Conservation (phyloP, 1,284 basidiomycete genomes). For the Naganishia liquefaciens region DNA sequence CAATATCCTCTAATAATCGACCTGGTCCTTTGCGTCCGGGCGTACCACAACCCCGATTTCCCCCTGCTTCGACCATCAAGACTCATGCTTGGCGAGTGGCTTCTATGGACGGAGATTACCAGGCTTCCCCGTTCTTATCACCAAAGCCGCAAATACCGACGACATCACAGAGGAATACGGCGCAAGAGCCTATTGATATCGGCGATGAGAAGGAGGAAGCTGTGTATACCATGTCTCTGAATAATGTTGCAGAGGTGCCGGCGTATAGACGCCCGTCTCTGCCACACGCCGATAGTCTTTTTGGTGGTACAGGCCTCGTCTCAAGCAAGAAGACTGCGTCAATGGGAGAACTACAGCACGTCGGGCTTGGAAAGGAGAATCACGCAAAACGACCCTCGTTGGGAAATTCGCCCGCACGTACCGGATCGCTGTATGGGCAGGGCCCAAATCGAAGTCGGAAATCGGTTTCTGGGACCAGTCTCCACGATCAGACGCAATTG, state of each 20-base stretch:
- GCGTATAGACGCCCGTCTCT: slow-evolving; percentile 20
- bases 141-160: slow-evolving; percentile 7
- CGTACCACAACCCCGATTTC: slow-evolving; percentile 24
- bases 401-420: slow-evolving; percentile 19
- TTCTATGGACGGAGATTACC: slow-evolving; percentile 24
- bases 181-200: not conserved
- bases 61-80: slow-evolving; percentile 22
- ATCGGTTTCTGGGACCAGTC: slow-evolving; percentile 13
- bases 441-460: slow-evolving; percentile 8
- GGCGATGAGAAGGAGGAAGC: slow-evolving; percentile 17
- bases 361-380: slow-evolving; percentile 17
- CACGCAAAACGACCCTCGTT: slow-evolving; percentile 22
- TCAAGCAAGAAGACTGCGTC: slow-evolving; percentile 23
- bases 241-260: slow-evolving; percentile 4
- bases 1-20: not conserved
- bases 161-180: not conserved
- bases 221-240: slow-evolving; percentile 24
- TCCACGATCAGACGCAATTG: slow-evolving; percentile 1
- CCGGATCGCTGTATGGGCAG: slow-evolving; percentile 6
- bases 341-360: slow-evolving; percentile 23
- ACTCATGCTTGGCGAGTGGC: slow-evolving; percentile 28
- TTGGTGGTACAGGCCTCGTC: slow-evolving; percentile 15
- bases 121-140: slow-evolving; percentile 23
- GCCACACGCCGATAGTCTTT: slow-evolving; percentile 25
- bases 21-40: slow-evolving; percentile 5